Evolutionary conservation across 805 yeast genomes (phyloP), one percentile per base, ranked within the genome.

Genomic region (Dipodascopsis uninucleata): DNA sequence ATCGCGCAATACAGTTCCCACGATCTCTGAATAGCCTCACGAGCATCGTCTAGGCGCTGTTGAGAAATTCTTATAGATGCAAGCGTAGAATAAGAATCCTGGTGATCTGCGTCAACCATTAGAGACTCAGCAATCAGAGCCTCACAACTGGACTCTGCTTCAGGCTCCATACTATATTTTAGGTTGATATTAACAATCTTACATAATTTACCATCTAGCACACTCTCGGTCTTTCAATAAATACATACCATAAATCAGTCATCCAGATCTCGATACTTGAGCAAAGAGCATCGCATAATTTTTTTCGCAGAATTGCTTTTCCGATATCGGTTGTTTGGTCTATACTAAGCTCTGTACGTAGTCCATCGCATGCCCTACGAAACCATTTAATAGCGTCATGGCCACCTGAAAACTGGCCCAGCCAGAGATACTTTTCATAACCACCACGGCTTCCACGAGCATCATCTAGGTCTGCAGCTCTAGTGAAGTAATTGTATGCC

Each of bases 331-430:
- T 25, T 29, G 32, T 41, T 21, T 31, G 36, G 28, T 39, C 62
- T 3, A 45, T 40, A 31, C 66, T 65, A 32, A 71, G 57, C 34
- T 69, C 68, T 26, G 65, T 56, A 39, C 75, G 70, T 40, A 82
- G 65, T 39, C 71, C 70, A 20, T 71, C 71, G 32, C 84, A 67
- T 5, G 95, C 97, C 39, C 71, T 72, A 50, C 77, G 74, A 48
- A 84, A 72, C 56, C 76, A 70, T 8, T 69, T 62, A 14, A 85
- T 61, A 7, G 97, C 97, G 55, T 79, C 83, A 14, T 52, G 56
- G 25, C 95, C 96, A 33, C 97, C 97, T 22, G 82, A 71, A 41
- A 90, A 79, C 68, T 90, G 98, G 2, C 97, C 98, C 51, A 90
- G 68, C 65, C 89, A 87, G 43, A 93, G 73, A 61, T 85, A 89